Evolutionary conservation across 78 protist species (phyloP).

Genomic region (Pirum gemmata): DNA sequence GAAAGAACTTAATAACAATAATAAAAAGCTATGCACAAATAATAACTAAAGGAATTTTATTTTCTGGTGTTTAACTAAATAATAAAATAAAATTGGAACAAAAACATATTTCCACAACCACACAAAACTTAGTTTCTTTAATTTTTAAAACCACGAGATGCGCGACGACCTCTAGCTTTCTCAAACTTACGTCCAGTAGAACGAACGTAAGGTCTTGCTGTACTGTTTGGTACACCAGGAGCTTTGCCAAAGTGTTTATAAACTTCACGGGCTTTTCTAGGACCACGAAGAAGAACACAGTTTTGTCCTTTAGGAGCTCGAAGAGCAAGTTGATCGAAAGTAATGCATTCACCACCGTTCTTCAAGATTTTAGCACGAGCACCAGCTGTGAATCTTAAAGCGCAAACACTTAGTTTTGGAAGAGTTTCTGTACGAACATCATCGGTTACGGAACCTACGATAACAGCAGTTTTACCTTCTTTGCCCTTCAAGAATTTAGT

Average conservation of each 20-base stretch:
- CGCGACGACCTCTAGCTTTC: conserved; percentile 70
- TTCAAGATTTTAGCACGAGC: conserved; percentile 91
- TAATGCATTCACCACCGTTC: conserved; percentile 93
- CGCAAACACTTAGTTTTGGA: conserved; percentile 86
- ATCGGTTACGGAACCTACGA: conserved; percentile 94
- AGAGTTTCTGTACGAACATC: conserved; percentile 86
- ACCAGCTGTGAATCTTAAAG: conserved; percentile 87
- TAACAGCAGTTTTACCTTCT: conserved; percentile 76
- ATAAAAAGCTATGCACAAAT: not conserved
- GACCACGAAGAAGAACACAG: conserved; percentile 92
- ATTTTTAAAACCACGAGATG: conserved; percentile 58
- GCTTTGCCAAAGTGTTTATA: conserved; percentile 89
- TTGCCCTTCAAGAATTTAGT: conserved; percentile 65
- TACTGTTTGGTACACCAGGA: conserved; percentile 79
- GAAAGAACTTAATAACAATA: not conserved
- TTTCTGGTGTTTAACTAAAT: not conserved
- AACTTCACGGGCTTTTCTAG: conserved; percentile 79
- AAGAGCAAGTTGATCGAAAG: conserved; percentile 98
- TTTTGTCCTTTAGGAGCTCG: conserved; percentile 83
- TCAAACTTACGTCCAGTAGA: conserved; percentile 62
- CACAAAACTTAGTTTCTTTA: conserved; percentile 1
- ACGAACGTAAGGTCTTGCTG: conserved; percentile 66
- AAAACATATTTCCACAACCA: not conserved
- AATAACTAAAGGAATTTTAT: not conserved
- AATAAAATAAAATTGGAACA: not conserved